phyloP scores from a whole-genome alignment of 352 stramenopile genomes.

The Pythium guiyangense region DNA sequence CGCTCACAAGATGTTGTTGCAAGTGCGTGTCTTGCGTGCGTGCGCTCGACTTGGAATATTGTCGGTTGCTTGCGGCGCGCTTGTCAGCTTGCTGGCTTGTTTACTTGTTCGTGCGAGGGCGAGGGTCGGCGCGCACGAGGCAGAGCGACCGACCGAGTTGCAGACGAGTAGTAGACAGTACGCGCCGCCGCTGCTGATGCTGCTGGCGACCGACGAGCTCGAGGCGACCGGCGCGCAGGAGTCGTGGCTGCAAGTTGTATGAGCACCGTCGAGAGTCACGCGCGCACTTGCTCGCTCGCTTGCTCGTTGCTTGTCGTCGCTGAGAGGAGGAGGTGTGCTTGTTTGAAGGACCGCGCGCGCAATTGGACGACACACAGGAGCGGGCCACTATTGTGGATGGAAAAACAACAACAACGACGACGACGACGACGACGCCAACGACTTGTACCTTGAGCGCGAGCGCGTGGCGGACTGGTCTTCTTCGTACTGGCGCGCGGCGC shows the following conservation, averaged over 20 bases:
- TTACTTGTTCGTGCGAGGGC: slow-evolving; percentile 7
- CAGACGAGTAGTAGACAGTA: neutral
- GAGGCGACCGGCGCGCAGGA: neutral
- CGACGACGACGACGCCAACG: neutral
- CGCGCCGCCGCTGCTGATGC: neutral
- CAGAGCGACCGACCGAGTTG: neutral
- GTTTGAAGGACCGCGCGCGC: slow-evolving; percentile 9
- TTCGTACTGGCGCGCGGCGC: too few relatives aligned
- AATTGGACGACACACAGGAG: slow-evolving; percentile 7
- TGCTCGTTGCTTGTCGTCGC: neutral
- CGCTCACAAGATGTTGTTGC: too few relatives aligned
- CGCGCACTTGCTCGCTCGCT: slow-evolving; percentile 1
- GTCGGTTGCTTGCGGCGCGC: neutral
- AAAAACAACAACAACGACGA: slow-evolving; percentile 3
- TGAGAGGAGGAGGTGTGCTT: slow-evolving; percentile 4
- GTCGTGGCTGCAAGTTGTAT: too few relatives aligned
- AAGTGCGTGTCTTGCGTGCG: neutral
- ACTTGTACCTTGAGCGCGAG: too few relatives aligned
- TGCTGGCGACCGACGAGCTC: neutral
- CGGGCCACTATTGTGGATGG: slow-evolving; percentile 5
- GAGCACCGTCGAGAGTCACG: too few relatives aligned
- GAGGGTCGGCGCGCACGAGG: neutral
- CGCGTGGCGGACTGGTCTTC: too few relatives aligned
- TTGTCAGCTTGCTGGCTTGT: slow-evolving; percentile 6
- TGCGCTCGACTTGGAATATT: neutral